Evolutionary conservation across 495 filamentous ascomycete species (phyloP).

Genomic region (Cercophora scortea): DNA sequence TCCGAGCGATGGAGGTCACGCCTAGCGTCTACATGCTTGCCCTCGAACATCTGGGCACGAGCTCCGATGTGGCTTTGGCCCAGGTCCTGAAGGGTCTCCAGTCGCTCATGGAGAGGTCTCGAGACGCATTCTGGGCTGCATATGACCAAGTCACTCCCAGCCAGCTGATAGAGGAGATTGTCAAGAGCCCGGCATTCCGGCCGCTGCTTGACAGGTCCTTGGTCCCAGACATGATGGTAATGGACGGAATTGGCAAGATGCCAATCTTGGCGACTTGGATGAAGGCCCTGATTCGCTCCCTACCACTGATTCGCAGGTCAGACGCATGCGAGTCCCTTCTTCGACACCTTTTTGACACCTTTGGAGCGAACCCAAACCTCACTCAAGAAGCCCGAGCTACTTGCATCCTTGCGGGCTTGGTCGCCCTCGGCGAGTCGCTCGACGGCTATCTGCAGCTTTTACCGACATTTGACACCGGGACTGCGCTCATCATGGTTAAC

Average conservation of each 20-base stretch:
- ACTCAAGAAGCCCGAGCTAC: conserved; percentile 31
- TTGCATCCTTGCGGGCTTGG: conserved; percentile 38
- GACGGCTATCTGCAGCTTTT: conserved; percentile 33
- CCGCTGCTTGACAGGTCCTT: conserved; percentile 50
- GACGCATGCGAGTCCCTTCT: conserved; percentile 65
- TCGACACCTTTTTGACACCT: conserved; percentile 57
- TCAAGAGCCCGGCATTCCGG: conserved; percentile 61
- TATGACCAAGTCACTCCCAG: conserved; percentile 70
- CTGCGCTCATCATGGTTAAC: conserved; percentile 44
- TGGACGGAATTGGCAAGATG: conserved; percentile 49
- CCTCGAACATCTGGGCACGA: conserved; percentile 62
- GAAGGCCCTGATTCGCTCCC: conserved; percentile 63
- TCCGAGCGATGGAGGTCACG: conserved; percentile 66
- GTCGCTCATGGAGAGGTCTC: conserved; percentile 60
- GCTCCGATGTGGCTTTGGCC: conserved; percentile 48
- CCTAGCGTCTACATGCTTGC: conserved; percentile 65
- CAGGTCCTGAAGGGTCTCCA: conserved; percentile 58
- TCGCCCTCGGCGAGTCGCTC: conserved; percentile 37
- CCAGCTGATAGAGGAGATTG: conserved; percentile 66
- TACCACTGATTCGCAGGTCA: conserved; percentile 60
- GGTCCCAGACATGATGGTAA: conserved; percentile 45
- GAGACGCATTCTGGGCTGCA: conserved; percentile 77
- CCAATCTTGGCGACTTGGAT: conserved; percentile 58
- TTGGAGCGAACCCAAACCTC: conserved; percentile 43
- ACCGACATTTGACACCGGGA: conserved; percentile 34